Evolutionary conservation across 495 filamentous ascomycete genomes (phyloP), one percentile per base, ranked within the genome.

Genomic region (Platismatia glauca): DNA sequence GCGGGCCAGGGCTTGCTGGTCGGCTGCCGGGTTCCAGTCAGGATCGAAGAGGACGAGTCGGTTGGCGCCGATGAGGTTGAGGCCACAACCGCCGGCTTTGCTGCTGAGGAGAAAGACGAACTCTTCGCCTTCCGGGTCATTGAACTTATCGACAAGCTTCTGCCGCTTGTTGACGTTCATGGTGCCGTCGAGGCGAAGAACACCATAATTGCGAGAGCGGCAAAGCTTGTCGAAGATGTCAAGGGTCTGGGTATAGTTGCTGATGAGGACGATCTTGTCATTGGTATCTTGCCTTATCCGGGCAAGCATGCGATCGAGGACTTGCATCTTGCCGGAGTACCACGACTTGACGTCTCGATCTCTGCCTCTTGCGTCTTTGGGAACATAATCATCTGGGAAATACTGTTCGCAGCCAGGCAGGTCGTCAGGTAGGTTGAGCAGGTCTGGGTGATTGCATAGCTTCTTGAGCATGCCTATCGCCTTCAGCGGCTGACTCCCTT

Each of bases 291-390:
- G 84, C 18, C 91, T 90, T 68, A 99, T 99, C 29, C 93, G 89
- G 29, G 94, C 91, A 27, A 99, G 86, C 94, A 99, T 99, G 59
- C 94, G 87, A 73, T 97, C 94, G 27, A 99, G 87, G 27, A 97
- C 95, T 74, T 90, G 85, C 92, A 99, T 97, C 72, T 99, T 99
- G 52, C 94, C 94, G 0, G 90, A 95, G 74, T 97, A 97, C 93
- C 91, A 97, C 1, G 89, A 82, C 71, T 94, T 95, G 66, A 97
- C 78, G 61, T 99, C 94, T 37, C 94, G 84, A 73, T 97, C 91
- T 57, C 94, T 82, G 11, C 94, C 93, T 46, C 94, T 81, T 3
- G 86, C 78, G 63, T 97, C 94, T 64, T 90, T 95, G 1, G 86
- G 89, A 8, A 91, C 82, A 70, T 89, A 99, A 71, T 97, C 94